These are phyloP conservation scores for Ceratocystis diversiconidia DNA, from an alignment of 2,329 filamentous ascomycete genomes.

Conservation along the genomic window DNA sequence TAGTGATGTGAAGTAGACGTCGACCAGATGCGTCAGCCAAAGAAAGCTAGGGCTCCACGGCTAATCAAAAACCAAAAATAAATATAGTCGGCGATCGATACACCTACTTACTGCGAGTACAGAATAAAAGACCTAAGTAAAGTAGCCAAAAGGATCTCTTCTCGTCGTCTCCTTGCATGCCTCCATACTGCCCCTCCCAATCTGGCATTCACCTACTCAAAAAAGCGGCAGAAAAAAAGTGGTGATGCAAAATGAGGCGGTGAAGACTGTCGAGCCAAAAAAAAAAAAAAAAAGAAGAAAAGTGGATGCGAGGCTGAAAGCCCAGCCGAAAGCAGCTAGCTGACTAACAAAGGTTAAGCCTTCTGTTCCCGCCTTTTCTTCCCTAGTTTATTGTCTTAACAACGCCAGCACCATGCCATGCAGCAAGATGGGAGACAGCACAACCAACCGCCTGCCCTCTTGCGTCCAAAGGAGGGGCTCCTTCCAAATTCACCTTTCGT, in stretches of 20 bases:
- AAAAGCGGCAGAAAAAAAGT: constrained; percentile 3
- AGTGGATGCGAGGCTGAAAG: neutral
- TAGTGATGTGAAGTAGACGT: neutral
- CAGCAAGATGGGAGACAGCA: neutral
- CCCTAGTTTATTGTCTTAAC: neutral
- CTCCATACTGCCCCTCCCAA: neutral
- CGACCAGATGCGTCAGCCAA: neutral
- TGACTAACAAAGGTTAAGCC: neutral
- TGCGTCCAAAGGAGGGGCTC: no score
- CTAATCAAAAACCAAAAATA: no score
- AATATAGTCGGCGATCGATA: no score
- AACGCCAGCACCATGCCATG: neutral
- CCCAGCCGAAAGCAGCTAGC: neutral
- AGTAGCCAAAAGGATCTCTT: neutral
- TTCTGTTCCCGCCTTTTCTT: neutral
- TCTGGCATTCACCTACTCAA: neutral
- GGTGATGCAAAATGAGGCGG: neutral
- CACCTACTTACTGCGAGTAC: no score
- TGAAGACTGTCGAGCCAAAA: neutral
- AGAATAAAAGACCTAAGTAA: no score
- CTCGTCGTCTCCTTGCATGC: neutral
- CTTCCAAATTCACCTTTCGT: no score
- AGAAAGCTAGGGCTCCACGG: no score
- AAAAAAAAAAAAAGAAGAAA: no score
- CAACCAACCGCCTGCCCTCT: no score